Percentiles rank a stretch among this genome's conserved stretches.
phyloP scores from a whole-genome alignment of 1,284 basidiomycete genomes.

The Rhodotorula sp. region DNA sequence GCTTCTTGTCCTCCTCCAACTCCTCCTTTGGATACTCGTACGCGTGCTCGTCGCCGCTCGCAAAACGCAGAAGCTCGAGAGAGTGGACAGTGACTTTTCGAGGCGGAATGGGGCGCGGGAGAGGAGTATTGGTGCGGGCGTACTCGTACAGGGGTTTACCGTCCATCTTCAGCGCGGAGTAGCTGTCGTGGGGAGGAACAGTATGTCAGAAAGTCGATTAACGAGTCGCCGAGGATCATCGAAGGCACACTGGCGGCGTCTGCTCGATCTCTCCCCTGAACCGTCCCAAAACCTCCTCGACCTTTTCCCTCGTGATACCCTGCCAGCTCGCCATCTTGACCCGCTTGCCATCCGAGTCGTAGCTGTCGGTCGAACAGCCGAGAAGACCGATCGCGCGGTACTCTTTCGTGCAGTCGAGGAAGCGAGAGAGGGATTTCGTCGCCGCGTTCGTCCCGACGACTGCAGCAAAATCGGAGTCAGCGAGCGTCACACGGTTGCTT shows the following conservation, averaged over 20 bases:
- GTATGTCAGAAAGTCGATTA: not conserved
- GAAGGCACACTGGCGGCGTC: slow-evolving; percentile 79
- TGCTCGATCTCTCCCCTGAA: slow-evolving; percentile 89
- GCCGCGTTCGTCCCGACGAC: slow-evolving; percentile 88
- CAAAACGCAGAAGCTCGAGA: slow-evolving; percentile 60
- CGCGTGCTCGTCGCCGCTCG: slow-evolving; percentile 35
- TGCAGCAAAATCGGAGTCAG: slow-evolving; percentile 47
- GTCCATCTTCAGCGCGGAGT: slow-evolving; percentile 98
- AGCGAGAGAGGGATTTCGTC: slow-evolving; percentile 81
- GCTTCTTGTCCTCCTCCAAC: slow-evolving; percentile 16
- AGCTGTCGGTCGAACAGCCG: slow-evolving; percentile 91
- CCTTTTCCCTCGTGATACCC: slow-evolving; percentile 74
- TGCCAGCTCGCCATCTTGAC: slow-evolving; percentile 75
- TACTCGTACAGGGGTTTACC: slow-evolving; percentile 95
- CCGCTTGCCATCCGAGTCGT: slow-evolving; percentile 81
- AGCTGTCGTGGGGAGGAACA: slow-evolving; percentile 58
- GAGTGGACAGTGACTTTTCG: slow-evolving; percentile 80
- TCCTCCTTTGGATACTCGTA: slow-evolving; percentile 38
- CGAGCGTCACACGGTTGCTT: not conserved
- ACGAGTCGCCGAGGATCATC: not conserved
- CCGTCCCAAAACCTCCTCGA: slow-evolving; percentile 68
- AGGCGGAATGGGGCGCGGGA: slow-evolving; percentile 87
- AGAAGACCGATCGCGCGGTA: slow-evolving; percentile 88
- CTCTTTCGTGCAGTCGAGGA: slow-evolving; percentile 90
- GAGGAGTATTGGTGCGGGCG: slow-evolving; percentile 80